Evolutionary conservation across 345 rosid genomes (phyloP), one percentile per base, ranked within the genome.

Genomic region (Euphorbia peplus): DNA sequence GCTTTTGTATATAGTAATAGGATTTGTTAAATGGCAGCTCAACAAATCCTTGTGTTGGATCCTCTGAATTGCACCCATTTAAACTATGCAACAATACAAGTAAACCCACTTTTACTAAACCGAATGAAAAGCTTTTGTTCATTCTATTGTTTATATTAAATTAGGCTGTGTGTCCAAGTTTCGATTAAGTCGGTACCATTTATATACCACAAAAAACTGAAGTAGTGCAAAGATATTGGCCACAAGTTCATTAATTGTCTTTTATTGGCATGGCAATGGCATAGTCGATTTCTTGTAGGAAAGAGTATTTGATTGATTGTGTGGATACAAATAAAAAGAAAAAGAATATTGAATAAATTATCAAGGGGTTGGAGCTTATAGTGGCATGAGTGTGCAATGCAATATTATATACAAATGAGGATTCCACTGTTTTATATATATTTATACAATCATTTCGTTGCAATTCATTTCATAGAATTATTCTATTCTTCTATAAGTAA

Each of bases 1-100:
- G 81, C 50, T 66, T 74, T 24, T 70, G 78, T 30, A 73, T 65
- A 28, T 44, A 13, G n/a, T 64, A 69, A 54, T 60, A 30, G 1
- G 75, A 65, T 24, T 16, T 12, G 25, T 69, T 73, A 19, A 73
- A 55, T 1, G 71, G 71, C n/a, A 64, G 71, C 22, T 63, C 39
- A 8, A 5, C 51, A 70, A 76, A 67, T 1, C 73, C 70, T 18
- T 56, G 9, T 2, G 65, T 72, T 55, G 73, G 70, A 72, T 77
- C 66, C 47, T 32, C 14, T 1, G 39, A 26, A 50, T 18, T 10
- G 9, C 54, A 53, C 28, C 19, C 26, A 3, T 42, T 11, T 8
- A 14, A 26, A 29, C 11, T 24, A 30, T 15, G 44, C 37, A 42
- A 63, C 22, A 42, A 44, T 16, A 25, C n/a, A n/a, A n/a, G n/a